A percentile compares a stretch with the other conserved stretches of the same genome.
Conservation (phyloP, 345 rosid species). For the Euclidium syriacum region DNA sequence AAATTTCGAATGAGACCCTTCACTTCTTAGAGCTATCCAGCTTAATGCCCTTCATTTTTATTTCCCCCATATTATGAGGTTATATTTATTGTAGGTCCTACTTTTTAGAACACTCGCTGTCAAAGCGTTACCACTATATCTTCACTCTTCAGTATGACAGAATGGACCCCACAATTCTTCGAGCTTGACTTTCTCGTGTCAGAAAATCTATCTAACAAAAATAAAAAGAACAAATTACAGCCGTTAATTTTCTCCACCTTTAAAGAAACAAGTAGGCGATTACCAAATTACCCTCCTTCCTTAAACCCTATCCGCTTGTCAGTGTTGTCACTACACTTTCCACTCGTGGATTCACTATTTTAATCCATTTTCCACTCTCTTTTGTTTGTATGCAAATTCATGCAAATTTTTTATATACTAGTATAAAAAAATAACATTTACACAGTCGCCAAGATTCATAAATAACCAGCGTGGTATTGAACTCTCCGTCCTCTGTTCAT, state of each 20-base stretch:
- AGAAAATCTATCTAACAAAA: background rate
- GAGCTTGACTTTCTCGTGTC: background rate
- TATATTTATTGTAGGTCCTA: background rate
- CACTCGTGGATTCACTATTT: background rate
- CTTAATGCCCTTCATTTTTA: background rate
- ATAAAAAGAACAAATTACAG: background rate
- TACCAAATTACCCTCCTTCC: background rate
- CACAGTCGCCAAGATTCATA: slow-evolving; percentile 20
- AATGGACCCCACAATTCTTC: background rate
- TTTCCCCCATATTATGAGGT: background rate
- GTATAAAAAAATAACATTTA: background rate
- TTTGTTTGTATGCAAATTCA: background rate
- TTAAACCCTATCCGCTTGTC: background rate
- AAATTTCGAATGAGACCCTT: background rate
- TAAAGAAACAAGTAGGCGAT: background rate
- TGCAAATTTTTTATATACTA: background rate
- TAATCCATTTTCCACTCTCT: background rate
- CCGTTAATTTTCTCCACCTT: background rate
- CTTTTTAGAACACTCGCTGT: background rate
- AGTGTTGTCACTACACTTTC: background rate
- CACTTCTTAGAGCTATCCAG: background rate
- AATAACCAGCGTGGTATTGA: slow-evolving; percentile 4
- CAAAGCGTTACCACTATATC: slow-evolving; percentile 6
- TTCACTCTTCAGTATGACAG: no score
- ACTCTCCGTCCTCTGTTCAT: slow-evolving; percentile 10